A percentile compares a stretch with the other conserved stretches of the same genome.
Evolutionary conservation across 306 rosid species (phyloP).

Genomic region (Vicia villosa): DNA sequence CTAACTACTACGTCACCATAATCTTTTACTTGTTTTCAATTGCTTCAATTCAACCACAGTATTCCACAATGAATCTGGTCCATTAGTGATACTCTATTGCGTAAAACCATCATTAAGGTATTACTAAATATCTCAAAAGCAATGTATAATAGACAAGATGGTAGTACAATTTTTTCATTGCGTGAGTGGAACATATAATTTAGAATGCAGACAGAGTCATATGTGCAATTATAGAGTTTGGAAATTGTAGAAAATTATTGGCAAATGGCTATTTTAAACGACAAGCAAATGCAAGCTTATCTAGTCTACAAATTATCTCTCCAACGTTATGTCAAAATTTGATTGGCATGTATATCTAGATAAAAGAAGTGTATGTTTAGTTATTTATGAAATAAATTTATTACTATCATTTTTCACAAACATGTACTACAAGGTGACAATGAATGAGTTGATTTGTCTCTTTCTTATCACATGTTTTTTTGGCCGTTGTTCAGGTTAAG

Average conservation of each 20-base stretch:
- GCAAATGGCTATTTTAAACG: constrained; percentile 25
- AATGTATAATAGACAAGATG: constrained; percentile 1
- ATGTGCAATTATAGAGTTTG: constrained; percentile 3
- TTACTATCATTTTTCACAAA: too few relatives aligned
- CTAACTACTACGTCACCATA: neutral
- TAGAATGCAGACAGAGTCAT: neutral
- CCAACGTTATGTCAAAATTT: constrained; percentile 19
- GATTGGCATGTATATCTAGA: neutral
- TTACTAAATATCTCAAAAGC: neutral
- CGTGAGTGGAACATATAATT: neutral
- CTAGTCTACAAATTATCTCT: neutral
- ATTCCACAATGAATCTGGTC: constrained; percentile 17
- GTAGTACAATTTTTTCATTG: neutral
- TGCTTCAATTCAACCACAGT: neutral
- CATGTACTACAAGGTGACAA: too few relatives aligned
- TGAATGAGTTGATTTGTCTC: neutral
- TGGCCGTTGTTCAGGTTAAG: neutral
- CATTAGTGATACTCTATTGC: constrained; percentile 3
- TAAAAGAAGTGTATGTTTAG: neutral
- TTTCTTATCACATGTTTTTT: constrained; percentile 19
- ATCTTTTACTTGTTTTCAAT: constrained; percentile 23
- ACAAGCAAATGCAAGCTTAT: constrained; percentile 36
- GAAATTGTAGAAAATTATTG: constrained; percentile 13
- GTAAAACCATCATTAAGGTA: neutral
- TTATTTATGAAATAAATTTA: neutral